These are phyloP conservation scores for Podaxis pistillaris DNA, from an alignment of 768 basidiomycete genomes.

Conservation along the genomic window DNA sequence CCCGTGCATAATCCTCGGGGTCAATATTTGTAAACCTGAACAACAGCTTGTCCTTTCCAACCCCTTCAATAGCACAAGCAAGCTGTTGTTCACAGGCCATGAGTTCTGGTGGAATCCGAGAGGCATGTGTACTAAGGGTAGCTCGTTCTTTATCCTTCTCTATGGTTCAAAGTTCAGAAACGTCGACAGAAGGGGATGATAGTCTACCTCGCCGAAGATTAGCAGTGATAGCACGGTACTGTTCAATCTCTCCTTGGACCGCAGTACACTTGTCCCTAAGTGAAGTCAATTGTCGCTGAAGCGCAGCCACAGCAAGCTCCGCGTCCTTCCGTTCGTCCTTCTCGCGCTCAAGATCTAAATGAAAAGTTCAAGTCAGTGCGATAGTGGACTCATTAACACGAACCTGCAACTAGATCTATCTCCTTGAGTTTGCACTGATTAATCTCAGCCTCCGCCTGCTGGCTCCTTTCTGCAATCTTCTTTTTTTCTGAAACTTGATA, in stretches of 20 bases:
- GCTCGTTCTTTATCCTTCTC: constrained; percentile 69
- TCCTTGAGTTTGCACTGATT: constrained; percentile 76
- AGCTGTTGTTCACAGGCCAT: constrained; percentile 54
- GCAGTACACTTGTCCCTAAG: constrained; percentile 57
- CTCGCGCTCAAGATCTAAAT: constrained; percentile 61
- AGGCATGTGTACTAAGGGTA: constrained; percentile 52
- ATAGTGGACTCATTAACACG: constrained; percentile 20
- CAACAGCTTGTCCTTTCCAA: constrained; percentile 69
- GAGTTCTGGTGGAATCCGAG: constrained; percentile 53
- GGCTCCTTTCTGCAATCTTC: constrained; percentile 56
- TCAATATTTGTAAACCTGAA: constrained; percentile 73
- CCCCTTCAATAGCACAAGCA: constrained; percentile 73
- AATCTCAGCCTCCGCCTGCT: constrained; percentile 65
- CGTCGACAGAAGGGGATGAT: neutral
- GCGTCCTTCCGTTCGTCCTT: constrained; percentile 72
- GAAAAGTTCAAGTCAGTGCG: neutral
- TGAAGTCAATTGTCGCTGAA: constrained; percentile 65
- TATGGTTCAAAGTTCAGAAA: constrained; percentile 21
- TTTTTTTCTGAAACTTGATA: constrained; percentile 64
- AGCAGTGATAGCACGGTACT: constrained; percentile 58
- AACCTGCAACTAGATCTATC: constrained; percentile 76
- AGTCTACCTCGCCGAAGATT: constrained; percentile 63
- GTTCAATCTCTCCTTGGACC: constrained; percentile 70
- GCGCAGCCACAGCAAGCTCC: constrained; percentile 55
- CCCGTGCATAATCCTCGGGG: constrained; percentile 50